Evolutionary conservation across 768 basidiomycete species (phyloP).

Genomic region (Steccherinum ochraceum): DNA sequence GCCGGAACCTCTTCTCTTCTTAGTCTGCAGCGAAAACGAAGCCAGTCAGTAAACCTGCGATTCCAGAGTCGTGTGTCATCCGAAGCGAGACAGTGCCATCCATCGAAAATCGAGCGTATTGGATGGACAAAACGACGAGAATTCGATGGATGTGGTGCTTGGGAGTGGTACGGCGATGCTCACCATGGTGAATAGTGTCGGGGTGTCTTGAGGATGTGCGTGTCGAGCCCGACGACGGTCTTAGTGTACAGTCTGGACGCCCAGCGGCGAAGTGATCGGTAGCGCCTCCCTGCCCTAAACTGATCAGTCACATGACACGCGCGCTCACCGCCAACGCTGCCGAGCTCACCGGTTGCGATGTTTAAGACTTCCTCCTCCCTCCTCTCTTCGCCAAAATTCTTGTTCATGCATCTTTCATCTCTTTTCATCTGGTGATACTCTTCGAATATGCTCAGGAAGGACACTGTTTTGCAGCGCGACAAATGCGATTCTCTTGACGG

Average conservation of each 20-base stretch:
- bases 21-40: slow-evolving; percentile 54
- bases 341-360: neutral
- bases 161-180: slow-evolving; percentile 14
- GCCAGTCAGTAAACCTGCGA: slow-evolving; percentile 12
- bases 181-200: slow-evolving; percentile 29
- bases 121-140: neutral
- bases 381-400: no score
- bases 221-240: slow-evolving; percentile 15
- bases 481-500: no score
- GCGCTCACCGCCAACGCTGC: no score
- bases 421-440: no score
- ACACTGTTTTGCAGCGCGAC: no score
- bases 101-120: slow-evolving; percentile 13
- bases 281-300: slow-evolving; percentile 5
- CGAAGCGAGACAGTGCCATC: slow-evolving; percentile 21
- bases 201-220: slow-evolving; percentile 23
- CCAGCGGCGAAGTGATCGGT: slow-evolving; percentile 3
- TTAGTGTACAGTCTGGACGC: slow-evolving; percentile 3
- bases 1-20: slow-evolving; percentile 98
- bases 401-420: no score
- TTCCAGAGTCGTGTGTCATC: slow-evolving; percentile 19
- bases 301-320: slow-evolving; percentile 10
- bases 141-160: neutral
- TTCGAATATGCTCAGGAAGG: no score
- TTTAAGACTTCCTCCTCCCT: no score